These are phyloP conservation scores for Hyaloscypha variabilis DNA, from an alignment of 495 filamentous ascomycete genomes.

Conservation along the genomic window DNA sequence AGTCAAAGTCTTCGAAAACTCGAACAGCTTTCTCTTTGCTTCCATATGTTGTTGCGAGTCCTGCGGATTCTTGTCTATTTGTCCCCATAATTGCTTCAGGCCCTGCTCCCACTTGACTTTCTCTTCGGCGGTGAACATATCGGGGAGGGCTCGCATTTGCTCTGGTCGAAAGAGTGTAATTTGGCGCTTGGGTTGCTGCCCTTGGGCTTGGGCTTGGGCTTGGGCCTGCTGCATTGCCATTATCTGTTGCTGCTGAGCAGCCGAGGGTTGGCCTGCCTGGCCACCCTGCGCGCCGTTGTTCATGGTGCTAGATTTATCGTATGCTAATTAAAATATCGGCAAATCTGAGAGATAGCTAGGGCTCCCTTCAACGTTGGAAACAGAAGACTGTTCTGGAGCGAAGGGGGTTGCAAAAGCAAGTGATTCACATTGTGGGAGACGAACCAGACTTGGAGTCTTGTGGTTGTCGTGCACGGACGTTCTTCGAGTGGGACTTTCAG, in stretches of 20 bases:
- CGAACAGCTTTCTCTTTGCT: constrained; percentile 65
- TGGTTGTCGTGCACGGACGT: too few relatives aligned
- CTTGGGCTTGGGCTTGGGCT: constrained; percentile 1
- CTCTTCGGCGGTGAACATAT: constrained; percentile 55
- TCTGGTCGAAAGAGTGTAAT: constrained; percentile 44
- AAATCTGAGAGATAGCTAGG: neutral
- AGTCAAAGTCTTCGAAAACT: constrained; percentile 66
- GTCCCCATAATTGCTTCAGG: constrained; percentile 60
- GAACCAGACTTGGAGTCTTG: too few relatives aligned
- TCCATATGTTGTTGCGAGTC: constrained; percentile 58
- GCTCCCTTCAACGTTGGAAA: neutral
- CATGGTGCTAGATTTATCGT: constrained; percentile 18
- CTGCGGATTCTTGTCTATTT: constrained; percentile 59
- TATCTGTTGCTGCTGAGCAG: constrained; percentile 13
- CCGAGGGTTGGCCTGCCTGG: constrained; percentile 36
- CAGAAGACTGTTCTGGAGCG: neutral
- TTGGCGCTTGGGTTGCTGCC: constrained; percentile 15
- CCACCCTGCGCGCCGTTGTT: constrained; percentile 29
- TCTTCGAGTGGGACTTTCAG: neutral
- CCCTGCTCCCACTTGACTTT: constrained; percentile 68
- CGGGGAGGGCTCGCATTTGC: constrained; percentile 45
- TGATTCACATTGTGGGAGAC: too few relatives aligned
- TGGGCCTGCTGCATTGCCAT: neutral
- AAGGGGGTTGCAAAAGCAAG: too few relatives aligned
- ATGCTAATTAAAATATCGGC: neutral